These are phyloP conservation scores for Clausena lansium DNA, from an alignment of 345 rosid species.

Conservation along the genomic window DNA sequence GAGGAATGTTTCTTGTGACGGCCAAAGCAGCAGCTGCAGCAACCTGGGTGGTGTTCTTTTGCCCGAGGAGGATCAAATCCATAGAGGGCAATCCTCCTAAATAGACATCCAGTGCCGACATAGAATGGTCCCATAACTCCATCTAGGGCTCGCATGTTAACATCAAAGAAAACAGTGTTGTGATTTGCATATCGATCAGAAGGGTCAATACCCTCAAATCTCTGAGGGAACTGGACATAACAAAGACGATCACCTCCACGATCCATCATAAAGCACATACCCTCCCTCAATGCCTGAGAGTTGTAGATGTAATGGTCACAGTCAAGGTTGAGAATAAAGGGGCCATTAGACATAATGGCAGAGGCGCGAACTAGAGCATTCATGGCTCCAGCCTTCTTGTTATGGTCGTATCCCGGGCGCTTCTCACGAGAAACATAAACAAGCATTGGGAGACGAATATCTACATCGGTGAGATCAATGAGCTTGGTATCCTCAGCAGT, in stretches of 20 bases:
- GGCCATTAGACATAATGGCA: slow-evolving; percentile 96
- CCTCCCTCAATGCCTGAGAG: slow-evolving; percentile 91
- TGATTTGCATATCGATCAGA: slow-evolving; percentile 97
- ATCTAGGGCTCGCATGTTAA: slow-evolving; percentile 98
- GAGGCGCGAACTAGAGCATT: slow-evolving; percentile 97
- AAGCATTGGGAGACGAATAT: slow-evolving; percentile 94
- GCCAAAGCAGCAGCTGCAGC: slow-evolving; percentile 70
- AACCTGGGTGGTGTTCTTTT: slow-evolving; percentile 60
- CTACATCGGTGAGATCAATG: slow-evolving; percentile 76
- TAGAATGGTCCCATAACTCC: slow-evolving; percentile 98
- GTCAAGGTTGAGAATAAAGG: slow-evolving; percentile 95
- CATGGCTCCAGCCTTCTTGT: slow-evolving; percentile 99
- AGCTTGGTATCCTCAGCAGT: slow-evolving; percentile 56
- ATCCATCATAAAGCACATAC: slow-evolving; percentile 99
- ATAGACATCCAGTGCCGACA: slow-evolving; percentile 97
- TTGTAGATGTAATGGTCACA: slow-evolving; percentile 98
- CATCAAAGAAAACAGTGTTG: slow-evolving; percentile 97
- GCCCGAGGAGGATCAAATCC: slow-evolving; percentile 91
- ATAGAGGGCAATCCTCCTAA: slow-evolving; percentile 86
- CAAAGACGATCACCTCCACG: slow-evolving; percentile 93
- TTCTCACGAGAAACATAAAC: slow-evolving; percentile 98
- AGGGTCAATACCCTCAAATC: slow-evolving; percentile 98
- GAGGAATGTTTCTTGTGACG: slow-evolving; percentile 55
- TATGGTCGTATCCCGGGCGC: slow-evolving; percentile 98
- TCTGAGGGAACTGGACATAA: slow-evolving; percentile 95